A percentile compares a stretch with the other conserved stretches of the same genome.
Conservation (phyloP, 139 green algal species). For the Mychonastes homosphaera region DNA sequence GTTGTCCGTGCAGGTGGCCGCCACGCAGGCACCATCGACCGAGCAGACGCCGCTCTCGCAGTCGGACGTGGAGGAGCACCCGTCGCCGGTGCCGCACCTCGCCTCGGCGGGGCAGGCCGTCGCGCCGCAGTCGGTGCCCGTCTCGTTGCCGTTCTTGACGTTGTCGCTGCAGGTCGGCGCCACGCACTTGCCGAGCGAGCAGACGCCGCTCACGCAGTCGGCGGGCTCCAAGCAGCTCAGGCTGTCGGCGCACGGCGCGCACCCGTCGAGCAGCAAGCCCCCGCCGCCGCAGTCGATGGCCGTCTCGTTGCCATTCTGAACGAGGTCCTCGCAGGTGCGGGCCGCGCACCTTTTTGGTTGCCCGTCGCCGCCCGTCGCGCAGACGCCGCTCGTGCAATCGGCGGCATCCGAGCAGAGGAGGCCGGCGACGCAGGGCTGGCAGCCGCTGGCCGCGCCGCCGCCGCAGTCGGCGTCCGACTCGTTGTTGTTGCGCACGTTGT, state of each 20-base stretch:
- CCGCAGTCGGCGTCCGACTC: too few species aligned
- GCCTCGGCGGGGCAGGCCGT: too few species aligned
- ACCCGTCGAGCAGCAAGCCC: too few species aligned
- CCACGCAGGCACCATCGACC: neutral
- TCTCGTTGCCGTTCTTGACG: slow-evolving; percentile 3
- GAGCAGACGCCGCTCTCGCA: neutral
- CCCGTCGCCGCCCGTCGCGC: neutral
- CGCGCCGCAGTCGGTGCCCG: slow-evolving; percentile 1
- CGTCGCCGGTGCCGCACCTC: neutral
- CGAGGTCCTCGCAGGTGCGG: neutral
- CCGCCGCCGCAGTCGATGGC: slow-evolving; percentile 1
- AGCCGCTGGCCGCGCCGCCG: too few species aligned
- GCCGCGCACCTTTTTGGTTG: too few species aligned
- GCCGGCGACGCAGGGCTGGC: too few species aligned
- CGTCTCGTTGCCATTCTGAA: neutral
- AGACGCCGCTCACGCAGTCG: neutral
- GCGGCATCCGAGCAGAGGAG: too few species aligned
- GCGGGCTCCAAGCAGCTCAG: neutral
- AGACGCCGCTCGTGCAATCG: neutral
- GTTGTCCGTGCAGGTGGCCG: slow-evolving; percentile 1
- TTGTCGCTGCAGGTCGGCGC: neutral
- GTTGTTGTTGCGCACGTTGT: too few species aligned
- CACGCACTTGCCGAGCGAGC: neutral
- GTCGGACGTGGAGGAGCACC: neutral
- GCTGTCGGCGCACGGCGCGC: neutral